These are phyloP conservation scores for Eucalyptus marginata DNA, from an alignment of 345 rosid genomes.

Conservation along the genomic window DNA sequence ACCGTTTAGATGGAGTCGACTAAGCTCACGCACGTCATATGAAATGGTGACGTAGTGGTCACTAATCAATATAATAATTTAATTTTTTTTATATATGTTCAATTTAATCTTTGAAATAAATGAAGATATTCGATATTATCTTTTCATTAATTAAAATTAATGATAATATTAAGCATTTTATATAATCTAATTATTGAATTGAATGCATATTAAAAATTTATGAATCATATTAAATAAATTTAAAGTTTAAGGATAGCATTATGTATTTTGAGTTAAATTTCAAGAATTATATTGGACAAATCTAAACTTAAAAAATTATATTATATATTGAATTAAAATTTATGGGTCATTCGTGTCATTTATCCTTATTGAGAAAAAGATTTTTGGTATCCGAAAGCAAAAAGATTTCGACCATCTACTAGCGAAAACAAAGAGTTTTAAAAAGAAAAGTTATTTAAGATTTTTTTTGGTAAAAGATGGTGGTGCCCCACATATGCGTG, in stretches of 20 bases:
- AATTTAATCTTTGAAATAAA: accelerated
- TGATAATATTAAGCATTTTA: accelerated
- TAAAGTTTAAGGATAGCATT: accelerated
- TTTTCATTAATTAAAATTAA: no score
- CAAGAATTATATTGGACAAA: no score
- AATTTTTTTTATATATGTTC: accelerated
- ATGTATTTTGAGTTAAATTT: no score
- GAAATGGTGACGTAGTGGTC: accelerated
- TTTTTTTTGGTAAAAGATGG: neutral
- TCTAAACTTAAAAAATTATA: no score
- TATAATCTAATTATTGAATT: no score
- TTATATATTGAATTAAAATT: no score
- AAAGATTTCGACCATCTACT: neutral
- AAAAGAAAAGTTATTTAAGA: neutral
- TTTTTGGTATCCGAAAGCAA: neutral
- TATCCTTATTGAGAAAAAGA: neutral
- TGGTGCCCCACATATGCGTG: neutral
- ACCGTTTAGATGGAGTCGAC: neutral
- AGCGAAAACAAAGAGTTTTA: neutral
- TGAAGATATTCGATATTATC: accelerated
- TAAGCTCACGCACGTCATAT: neutral
- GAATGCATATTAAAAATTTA: accelerated
- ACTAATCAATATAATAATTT: no score
- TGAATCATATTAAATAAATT: no score
- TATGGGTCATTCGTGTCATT: accelerated